These are phyloP conservation scores for Nemania serpens DNA, from an alignment of 2,329 filamentous ascomycete genomes.

Conservation along the genomic window DNA sequence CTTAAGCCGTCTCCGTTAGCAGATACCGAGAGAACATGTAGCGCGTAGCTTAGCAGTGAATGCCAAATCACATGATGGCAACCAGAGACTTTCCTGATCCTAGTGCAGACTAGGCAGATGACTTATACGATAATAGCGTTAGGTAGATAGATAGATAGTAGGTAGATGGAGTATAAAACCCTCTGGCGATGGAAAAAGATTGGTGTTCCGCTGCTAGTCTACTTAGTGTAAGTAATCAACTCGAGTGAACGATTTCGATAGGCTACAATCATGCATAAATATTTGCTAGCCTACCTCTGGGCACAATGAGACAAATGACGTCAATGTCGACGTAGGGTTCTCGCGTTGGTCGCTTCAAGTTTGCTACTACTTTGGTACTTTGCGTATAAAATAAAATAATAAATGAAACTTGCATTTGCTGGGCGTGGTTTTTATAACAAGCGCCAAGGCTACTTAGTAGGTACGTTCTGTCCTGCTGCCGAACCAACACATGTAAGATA, in stretches of 20 bases:
- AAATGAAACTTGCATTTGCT: not conserved
- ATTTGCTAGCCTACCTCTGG: not conserved
- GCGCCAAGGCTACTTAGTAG: not conserved
- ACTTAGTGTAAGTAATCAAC: not conserved
- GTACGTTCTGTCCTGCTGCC: not conserved
- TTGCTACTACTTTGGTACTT: not conserved
- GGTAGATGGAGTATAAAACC: too few relatives aligned
- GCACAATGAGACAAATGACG: not conserved
- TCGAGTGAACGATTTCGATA: too few relatives aligned
- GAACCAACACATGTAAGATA: not conserved
- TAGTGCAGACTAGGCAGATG: not conserved
- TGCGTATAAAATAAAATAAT: too few relatives aligned
- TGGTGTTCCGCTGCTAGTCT: too few relatives aligned
- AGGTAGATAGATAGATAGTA: not conserved
- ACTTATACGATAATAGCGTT: not conserved
- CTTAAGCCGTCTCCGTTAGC: conserved; percentile 4
- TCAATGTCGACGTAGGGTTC: not conserved
- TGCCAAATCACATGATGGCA: conserved; percentile 18
- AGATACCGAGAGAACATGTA: not conserved
- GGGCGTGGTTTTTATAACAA: too few relatives aligned
- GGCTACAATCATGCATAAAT: not conserved
- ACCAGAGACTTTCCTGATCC: conserved; percentile 4
- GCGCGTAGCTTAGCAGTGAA: not conserved
- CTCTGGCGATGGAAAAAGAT: too few relatives aligned
- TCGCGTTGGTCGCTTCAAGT: not conserved